These are phyloP conservation scores for Nannizziopsis barbatae DNA, from an alignment of 2,329 filamentous ascomycete species.

Conservation along the genomic window DNA sequence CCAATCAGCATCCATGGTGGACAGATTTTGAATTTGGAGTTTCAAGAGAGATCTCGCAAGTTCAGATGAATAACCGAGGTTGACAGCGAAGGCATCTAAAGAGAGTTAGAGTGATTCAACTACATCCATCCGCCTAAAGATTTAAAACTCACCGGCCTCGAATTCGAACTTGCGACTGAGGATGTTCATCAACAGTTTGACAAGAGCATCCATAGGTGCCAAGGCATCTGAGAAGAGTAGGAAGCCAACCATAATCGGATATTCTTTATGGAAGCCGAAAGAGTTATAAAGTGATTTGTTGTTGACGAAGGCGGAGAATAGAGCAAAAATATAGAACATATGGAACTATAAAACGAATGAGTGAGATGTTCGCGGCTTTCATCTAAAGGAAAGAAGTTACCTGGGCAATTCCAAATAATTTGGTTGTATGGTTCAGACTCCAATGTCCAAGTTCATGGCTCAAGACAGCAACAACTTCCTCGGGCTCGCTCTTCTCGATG, in stretches of 20 bases:
- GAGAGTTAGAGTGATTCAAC: constrained; percentile 18
- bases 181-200: constrained; percentile 93
- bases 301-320: constrained; percentile 96
- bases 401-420: constrained; percentile 76
- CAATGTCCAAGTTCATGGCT: constrained; percentile 96
- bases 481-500: constrained; percentile 83
- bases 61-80: constrained; percentile 71
- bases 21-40: constrained; percentile 95
- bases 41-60: constrained; percentile 85
- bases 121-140: neutral
- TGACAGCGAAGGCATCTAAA: constrained; percentile 67
- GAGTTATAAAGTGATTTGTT: constrained; percentile 81
- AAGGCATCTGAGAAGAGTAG: constrained; percentile 96
- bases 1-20: constrained; percentile 97
- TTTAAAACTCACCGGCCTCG: constrained; percentile 56
- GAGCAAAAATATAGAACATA: constrained; percentile 89
- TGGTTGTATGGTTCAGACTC: constrained; percentile 90
- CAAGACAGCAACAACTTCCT: constrained; percentile 89
- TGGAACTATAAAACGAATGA: constrained; percentile 52
- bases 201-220: constrained; percentile 81
- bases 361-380: neutral
- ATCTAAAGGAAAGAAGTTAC: constrained; percentile 36
- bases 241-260: constrained; percentile 93
- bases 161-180: constrained; percentile 92
- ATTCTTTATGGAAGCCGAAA: constrained; percentile 74